These are phyloP conservation scores for Calophaca sinica DNA, from an alignment of 306 rosid genomes.

Conservation along the genomic window DNA sequence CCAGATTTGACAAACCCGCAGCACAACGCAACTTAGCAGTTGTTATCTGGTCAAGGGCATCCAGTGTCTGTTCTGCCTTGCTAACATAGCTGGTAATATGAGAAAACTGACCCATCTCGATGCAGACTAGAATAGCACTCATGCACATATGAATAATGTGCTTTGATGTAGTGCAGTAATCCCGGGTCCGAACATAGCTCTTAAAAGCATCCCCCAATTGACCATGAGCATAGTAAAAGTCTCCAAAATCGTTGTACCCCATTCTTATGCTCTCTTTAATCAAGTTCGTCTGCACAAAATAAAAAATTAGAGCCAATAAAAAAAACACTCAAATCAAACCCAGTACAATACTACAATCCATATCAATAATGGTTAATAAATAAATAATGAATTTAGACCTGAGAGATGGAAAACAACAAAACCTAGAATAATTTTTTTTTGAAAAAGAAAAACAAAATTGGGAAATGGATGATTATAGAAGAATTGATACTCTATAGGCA, in stretches of 20 bases:
- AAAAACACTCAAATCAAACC: slow-evolving; percentile 14
- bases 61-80: slow-evolving; percentile 85
- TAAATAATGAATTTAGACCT: neutral
- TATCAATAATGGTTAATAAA: neutral
- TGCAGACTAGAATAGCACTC: slow-evolving; percentile 93
- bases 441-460: neutral
- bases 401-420: neutral
- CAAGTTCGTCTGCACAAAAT: slow-evolving; percentile 80
- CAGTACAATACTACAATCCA: neutral
- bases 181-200: slow-evolving; percentile 89
- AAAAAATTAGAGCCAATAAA: neutral
- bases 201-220: slow-evolving; percentile 87
- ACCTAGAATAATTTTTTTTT: neutral
- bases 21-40: slow-evolving; percentile 82
- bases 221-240: slow-evolving; percentile 91
- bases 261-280: slow-evolving; percentile 98
- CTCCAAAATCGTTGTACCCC: slow-evolving; percentile 99
- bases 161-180: slow-evolving; percentile 93
- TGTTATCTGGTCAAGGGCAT: slow-evolving; percentile 66
- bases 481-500: slow-evolving; percentile 67
- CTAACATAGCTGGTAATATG: slow-evolving; percentile 84
- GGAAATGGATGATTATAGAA: neutral
- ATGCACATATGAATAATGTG: slow-evolving; percentile 93
- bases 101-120: slow-evolving; percentile 96
- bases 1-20: slow-evolving; percentile 87